Percentiles rank a stretch among this genome's conserved stretches.
Conservation (phyloP, 768 basidiomycete species). For the Trametes gibbosa region DNA sequence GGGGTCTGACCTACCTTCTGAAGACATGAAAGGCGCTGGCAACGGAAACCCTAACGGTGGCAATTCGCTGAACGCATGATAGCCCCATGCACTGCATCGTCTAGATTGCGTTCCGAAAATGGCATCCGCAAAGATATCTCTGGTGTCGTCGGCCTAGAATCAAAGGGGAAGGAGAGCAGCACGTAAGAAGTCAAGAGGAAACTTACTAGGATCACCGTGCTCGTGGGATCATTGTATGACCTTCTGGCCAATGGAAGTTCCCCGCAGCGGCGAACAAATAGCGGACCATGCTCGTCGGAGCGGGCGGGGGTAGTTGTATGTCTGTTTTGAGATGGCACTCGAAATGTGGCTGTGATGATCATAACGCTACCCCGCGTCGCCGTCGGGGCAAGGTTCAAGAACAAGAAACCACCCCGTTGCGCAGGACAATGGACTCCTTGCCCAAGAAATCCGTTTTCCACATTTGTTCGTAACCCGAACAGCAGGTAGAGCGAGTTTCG, state of each 20-base stretch:
- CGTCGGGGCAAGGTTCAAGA: background rate
- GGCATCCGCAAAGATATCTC: no score
- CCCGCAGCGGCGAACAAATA: background rate
- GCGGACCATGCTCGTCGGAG: background rate
- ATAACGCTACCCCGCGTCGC: background rate
- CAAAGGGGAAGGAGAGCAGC: no score
- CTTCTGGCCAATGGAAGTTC: constrained; percentile 7
- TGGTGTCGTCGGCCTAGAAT: no score
- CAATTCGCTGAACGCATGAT: background rate
- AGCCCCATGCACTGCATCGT: background rate
- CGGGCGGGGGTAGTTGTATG: background rate
- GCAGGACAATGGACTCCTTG: background rate
- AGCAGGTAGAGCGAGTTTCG: background rate
- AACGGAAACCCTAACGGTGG: background rate
- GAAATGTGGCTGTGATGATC: constrained; percentile 11
- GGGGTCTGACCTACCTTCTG: background rate
- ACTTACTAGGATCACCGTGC: background rate
- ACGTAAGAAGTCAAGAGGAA: background rate
- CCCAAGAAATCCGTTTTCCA: background rate
- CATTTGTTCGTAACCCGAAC: background rate
- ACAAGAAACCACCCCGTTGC: background rate
- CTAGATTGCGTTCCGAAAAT: background rate
- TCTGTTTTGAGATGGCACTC: background rate
- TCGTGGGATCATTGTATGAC: background rate
- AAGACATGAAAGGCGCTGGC: background rate